phyloP scores from a whole-genome alignment of 2,329 filamentous ascomycete genomes.

The Colletotrichum horii region DNA sequence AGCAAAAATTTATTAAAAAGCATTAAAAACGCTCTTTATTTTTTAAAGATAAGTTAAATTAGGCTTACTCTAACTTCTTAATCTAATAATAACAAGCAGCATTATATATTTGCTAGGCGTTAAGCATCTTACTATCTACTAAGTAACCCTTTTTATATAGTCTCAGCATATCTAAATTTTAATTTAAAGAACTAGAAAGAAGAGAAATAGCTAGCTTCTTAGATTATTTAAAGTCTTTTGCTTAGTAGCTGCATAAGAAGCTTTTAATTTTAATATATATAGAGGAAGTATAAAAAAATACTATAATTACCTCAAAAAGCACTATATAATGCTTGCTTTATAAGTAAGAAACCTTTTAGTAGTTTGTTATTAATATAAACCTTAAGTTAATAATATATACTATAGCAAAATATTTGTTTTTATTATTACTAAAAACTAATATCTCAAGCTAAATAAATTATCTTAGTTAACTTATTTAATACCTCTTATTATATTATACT shows the following conservation, averaged over 20 bases:
- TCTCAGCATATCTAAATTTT: too few species aligned
- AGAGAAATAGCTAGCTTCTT: neutral
- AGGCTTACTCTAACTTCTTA: neutral
- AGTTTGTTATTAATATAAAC: neutral
- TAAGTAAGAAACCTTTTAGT: too few species aligned
- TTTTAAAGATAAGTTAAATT: neutral
- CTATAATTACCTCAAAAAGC: neutral
- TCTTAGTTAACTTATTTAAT: neutral
- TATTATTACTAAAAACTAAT: neutral
- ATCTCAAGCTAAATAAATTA: neutral
- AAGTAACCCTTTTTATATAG: neutral
- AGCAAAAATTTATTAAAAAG: neutral
- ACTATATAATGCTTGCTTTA: neutral
- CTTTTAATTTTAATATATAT: neutral
- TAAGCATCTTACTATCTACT: neutral
- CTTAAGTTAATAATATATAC: neutral
- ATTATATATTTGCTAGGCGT: neutral
- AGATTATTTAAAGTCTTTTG: neutral
- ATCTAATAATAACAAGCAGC: neutral
- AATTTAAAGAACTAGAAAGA: neutral
- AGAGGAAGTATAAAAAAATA: neutral
- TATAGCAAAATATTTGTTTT: neutral
- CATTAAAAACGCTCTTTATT: neutral
- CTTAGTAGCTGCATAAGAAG: neutral
- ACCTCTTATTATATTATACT: neutral